Base-by-base conservation (phyloP, 345 rosid genomes). In the Ricinus communis region DNA sequence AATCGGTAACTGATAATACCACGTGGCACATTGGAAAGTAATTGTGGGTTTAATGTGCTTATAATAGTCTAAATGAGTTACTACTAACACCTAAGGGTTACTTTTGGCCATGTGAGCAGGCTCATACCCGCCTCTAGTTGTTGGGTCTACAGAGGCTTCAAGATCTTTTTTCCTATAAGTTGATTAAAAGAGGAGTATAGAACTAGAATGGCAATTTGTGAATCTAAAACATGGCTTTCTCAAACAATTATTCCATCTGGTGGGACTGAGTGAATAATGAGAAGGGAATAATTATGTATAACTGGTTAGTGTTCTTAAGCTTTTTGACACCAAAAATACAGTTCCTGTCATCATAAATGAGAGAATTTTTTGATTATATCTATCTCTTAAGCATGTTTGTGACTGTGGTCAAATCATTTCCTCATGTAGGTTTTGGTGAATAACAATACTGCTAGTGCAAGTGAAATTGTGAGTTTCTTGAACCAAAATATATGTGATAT, bases 401-500 rank as follows among this genome's bases (percentile, higher is more conserved):
- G 12, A 14, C 47, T 22, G 33, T 47, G 66, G 19, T 38, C 19
- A 68, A 63, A 52, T 38, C 54, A 15, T 41, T 31, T 76, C 52
- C 51, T 25, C 1, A 16, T 73, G 74, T 86, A 91, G 98, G 90
- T 91, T 73, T 83, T 94, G 87, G 97, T 91, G 69, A 94, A 94
- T 81, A 84, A 80, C 80, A 94, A 80, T 82, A 94, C 98, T 41
- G 97, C 97, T 31, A 90, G 96, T 74, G 96, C 97, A 8, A 94
- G 98, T 84, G 98, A 94, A 85, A 94, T 94, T 70, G 97, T 94
- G 77, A 86, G 95, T 61, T 70, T 47, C 28, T 71, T 68, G 43
- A 21, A 21, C 10, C 31, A 73, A 22, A 45, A 62, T 58, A 4
- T 72, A 19, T 56, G 24, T 10, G 36, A 21, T 75, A 24, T 64